These are phyloP conservation scores for Allium fistulosum DNA, from an alignment of 106 monocot genomes.

Conservation along the genomic window DNA sequence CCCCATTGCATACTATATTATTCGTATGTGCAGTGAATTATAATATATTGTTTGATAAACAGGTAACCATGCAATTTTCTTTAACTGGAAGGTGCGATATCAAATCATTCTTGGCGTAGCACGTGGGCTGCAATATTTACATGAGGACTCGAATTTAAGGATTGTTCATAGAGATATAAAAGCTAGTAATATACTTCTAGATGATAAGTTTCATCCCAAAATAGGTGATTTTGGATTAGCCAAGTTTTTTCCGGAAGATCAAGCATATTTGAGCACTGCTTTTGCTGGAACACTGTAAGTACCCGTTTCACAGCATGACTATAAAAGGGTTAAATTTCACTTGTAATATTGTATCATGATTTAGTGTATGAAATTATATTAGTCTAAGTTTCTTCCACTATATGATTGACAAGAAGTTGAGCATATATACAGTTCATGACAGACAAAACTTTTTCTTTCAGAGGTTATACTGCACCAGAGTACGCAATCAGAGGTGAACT, in stretches of 20 bases:
- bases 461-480: constrained; percentile 59
- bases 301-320: neutral
- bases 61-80: constrained; percentile 19
- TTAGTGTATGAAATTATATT: too few relatives aligned
- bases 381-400: too few relatives aligned
- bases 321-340: neutral
- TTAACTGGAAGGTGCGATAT: constrained; percentile 41
- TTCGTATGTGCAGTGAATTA: too few relatives aligned
- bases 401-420: too few relatives aligned
- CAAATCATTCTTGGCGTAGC: constrained; percentile 54
- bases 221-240: constrained; percentile 63
- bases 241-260: constrained; percentile 54
- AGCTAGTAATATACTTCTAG: constrained; percentile 57
- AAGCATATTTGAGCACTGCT: constrained; percentile 47
- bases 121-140: constrained; percentile 47
- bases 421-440: too few relatives aligned
- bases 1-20: neutral
- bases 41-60: constrained; percentile 1
- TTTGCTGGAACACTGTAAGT: constrained; percentile 61
- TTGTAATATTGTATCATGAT: too few relatives aligned
- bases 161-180: constrained; percentile 62
- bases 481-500: constrained; percentile 58
- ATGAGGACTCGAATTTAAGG: constrained; percentile 51
- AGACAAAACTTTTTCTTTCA: neutral
- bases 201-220: constrained; percentile 58